Evolutionary conservation across 2,329 filamentous ascomycete genomes (phyloP), one percentile per base, ranked within the genome.

Genomic region (Teratosphaeria pseudoeucalypti): DNA sequence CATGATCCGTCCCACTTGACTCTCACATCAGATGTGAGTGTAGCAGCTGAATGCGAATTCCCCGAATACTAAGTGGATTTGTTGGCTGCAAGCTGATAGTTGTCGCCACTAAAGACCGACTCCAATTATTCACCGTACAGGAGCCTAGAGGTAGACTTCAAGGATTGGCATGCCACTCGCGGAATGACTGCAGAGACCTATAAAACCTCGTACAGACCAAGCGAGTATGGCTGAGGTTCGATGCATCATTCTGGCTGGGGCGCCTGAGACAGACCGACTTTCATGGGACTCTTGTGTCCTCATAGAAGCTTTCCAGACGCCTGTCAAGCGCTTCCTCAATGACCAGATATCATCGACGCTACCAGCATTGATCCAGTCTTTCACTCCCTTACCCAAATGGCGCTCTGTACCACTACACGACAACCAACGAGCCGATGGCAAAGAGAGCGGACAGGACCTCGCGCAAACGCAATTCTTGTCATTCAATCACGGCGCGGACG

Each of bases 221-320:
- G 9, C 19, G 19, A 49, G 16, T 19, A 49, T 49, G 43, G 43
- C 43, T 49, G 43, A 49, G n/a, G n/a, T 6, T 19, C n/a, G 49
- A 52, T 55, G 75, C 65, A 78, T 83, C 57, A 77, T 83, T 61
- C 72, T 85, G 58, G 78, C 81, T 58, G 87, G 87, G 27, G 85
- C 86, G n/a, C 87, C 87, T 2, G 72, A 79, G 37, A 69, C 74
- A 34, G 73, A 72, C 10, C 72, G 75, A 27, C 76, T 90, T 26
- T 72, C 79, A 49, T 88, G 85, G 82, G 71, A 78, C 54, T 70
- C 80, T 12, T 66, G 70, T n/a, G 77, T 89, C 47, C 73, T 85
- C 19, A 67, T 4, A 16, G 6, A 77, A 7, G 68, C 70, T 12
- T 82, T 82, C 64, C 66, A 72, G 11, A 52, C 57, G 19, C 62